These are phyloP conservation scores for Pugionium cornutum DNA, from an alignment of 345 rosid genomes.

Conservation along the genomic window DNA sequence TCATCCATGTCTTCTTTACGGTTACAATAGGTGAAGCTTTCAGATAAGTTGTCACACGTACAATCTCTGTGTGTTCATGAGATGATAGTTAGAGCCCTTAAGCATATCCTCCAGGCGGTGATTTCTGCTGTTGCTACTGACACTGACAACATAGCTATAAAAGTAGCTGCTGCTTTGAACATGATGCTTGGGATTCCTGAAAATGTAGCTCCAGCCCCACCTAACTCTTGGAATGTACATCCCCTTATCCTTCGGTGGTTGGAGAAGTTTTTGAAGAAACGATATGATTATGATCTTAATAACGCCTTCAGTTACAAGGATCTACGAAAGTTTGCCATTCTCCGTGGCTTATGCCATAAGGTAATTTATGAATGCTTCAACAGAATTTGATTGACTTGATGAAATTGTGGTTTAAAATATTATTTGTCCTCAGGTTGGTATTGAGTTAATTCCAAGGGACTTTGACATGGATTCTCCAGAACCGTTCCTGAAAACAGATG, in stretches of 20 bases:
- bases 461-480: conserved; percentile 93
- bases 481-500: conserved; percentile 81
- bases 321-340: conserved; percentile 82
- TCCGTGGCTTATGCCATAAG: conserved; percentile 97
- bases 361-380: conserved; percentile 44
- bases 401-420: conserved; percentile 7
- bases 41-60: conserved; percentile 92
- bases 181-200: conserved; percentile 89
- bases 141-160: conserved; percentile 63
- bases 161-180: conserved; percentile 84
- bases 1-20: conserved; percentile 34
- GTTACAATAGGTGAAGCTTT: conserved; percentile 75
- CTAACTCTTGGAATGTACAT: conserved; percentile 54
- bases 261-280: conserved; percentile 77
- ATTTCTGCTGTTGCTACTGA: conserved; percentile 63
- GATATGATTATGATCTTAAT: conserved; percentile 87
- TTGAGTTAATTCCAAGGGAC: conserved; percentile 94
- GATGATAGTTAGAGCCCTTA: conserved; percentile 95
- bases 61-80: conserved; percentile 95
- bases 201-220: conserved; percentile 42
- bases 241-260: conserved; percentile 88
- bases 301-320: conserved; percentile 70
- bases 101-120: conserved; percentile 87
- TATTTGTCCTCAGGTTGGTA: conserved; percentile 65
- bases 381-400: background rate